Conservation (phyloP, 768 basidiomycete genomes). For the Boletus tomentosulus region DNA sequence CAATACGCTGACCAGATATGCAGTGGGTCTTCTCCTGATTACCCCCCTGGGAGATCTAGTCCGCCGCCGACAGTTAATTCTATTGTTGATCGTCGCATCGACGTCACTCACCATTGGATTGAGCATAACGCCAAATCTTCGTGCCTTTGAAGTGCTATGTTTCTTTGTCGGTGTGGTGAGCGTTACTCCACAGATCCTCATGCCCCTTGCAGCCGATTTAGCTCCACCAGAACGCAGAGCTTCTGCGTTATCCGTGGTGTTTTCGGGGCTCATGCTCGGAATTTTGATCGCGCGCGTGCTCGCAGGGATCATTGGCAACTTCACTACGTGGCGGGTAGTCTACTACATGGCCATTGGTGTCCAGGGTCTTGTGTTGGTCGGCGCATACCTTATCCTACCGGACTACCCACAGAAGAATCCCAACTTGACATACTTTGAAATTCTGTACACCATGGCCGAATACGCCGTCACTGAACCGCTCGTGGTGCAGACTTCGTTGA, state of each 20-base stretch:
- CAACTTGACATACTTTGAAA: slow-evolving; percentile 59
- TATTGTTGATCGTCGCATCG: slow-evolving; percentile 52
- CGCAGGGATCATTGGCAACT: slow-evolving; percentile 71
- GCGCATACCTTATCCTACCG: slow-evolving; percentile 66
- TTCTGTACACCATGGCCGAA: slow-evolving; percentile 74
- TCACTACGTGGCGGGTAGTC: slow-evolving; percentile 67
- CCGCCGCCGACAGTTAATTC: slow-evolving; percentile 65
- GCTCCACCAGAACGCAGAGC: slow-evolving; percentile 71
- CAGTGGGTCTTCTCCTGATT: slow-evolving; percentile 66
- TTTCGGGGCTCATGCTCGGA: slow-evolving; percentile 66
- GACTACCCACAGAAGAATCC: slow-evolving; percentile 79
- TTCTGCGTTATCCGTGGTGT: slow-evolving; percentile 69
- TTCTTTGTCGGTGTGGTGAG: slow-evolving; percentile 68
- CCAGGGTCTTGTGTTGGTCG: slow-evolving; percentile 53
- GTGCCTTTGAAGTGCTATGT: slow-evolving; percentile 59
- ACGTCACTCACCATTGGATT: slow-evolving; percentile 67
- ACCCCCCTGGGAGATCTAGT: slow-evolving; percentile 83
- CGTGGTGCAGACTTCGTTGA: slow-evolving; percentile 62
- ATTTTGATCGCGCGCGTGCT: slow-evolving; percentile 72
- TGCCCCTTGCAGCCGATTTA: slow-evolving; percentile 77
- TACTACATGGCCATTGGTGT: slow-evolving; percentile 76
- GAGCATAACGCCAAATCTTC: slow-evolving; percentile 53
- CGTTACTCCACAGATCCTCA: slow-evolving; percentile 70
- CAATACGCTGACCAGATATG: slow-evolving; percentile 46
- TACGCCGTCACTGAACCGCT: slow-evolving; percentile 75